Base-by-base conservation (phyloP, 2,329 filamentous ascomycete genomes). In the Fusarium sp. region DNA sequence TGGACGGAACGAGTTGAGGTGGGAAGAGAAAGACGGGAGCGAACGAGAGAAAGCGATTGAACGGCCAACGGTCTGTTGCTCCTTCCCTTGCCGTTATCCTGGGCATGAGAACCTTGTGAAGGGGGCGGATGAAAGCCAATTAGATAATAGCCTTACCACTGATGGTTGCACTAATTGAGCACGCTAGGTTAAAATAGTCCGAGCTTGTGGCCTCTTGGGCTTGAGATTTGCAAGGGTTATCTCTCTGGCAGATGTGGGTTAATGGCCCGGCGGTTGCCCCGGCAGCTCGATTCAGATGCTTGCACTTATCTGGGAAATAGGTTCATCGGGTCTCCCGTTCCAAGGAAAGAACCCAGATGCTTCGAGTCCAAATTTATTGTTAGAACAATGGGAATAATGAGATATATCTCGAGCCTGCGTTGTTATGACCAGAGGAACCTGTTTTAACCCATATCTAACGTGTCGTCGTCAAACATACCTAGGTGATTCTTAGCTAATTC, bases 71-170 rank as follows among this genome's bases (percentile, higher is more conserved):
- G 69, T 58, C 65, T 68, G 64, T 57, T 68, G 42, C 70, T 63
- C 56, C 70, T 71, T 71, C 53, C 68, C 68, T 69, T 65, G 65
- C 65, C 70, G 70, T 72, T 72, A 72, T 70, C 71, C 65, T 71
- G 39, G 65, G 47, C 36, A 69, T 47, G 46, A 65, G 59, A 47
- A 58, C 64, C 50, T 45, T 69, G 46, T 41, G 61, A 70, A 70
- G 69, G 68, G 70, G 67, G 70, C 55, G 47, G 44, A 20, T 52
- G 20, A 52, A 49, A 36, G 25, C 70, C 70, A 72, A 72, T 72
- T 70, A 67, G 41, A 50, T 49, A 29, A 67, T 45, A 36, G 65
- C 18, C 18, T 45, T 56, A 15, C 29, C 27, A 65, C 39, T 45
- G 56, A 54, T 61, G 56, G 56, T 49, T 57, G 54, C 65, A 70